phyloP scores from a whole-genome alignment of 1,284 basidiomycete genomes.

The Malassezia yamatoensis region DNA sequence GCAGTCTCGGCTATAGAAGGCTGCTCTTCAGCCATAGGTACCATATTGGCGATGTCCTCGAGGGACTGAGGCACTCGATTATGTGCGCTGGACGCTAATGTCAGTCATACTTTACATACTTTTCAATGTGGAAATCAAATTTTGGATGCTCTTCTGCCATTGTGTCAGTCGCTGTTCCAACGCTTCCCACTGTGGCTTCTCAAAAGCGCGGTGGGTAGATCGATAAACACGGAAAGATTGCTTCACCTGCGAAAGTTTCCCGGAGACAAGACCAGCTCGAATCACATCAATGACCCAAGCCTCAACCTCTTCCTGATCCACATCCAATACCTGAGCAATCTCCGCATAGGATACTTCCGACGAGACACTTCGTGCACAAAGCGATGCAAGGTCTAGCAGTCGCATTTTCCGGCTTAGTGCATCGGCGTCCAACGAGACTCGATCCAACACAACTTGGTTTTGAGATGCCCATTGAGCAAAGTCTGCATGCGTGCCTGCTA shows the following conservation, averaged over 20 bases:
- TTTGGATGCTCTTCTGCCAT: slow-evolving; percentile 37
- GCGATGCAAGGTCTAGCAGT: slow-evolving; percentile 39
- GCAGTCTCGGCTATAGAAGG: slow-evolving; percentile 1
- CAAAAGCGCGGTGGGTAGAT: slow-evolving; percentile 36
- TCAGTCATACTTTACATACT: neutral
- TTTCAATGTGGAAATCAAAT: slow-evolving; percentile 28
- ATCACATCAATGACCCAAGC: slow-evolving; percentile 48
- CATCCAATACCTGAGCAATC: slow-evolving; percentile 28
- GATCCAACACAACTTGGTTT: slow-evolving; percentile 14
- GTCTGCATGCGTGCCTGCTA: slow-evolving; percentile 27
- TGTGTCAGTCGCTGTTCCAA: slow-evolving; percentile 34
- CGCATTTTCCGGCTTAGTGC: slow-evolving; percentile 37
- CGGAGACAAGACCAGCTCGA: slow-evolving; percentile 40
- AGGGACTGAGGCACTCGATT: slow-evolving; percentile 5
- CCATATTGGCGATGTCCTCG: neutral
- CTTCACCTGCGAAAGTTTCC: slow-evolving; percentile 43
- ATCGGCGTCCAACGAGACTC: slow-evolving; percentile 21
- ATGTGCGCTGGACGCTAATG: neutral
- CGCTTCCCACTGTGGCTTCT: slow-evolving; percentile 35
- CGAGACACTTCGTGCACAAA: slow-evolving; percentile 36
- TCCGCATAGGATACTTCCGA: slow-evolving; percentile 34
- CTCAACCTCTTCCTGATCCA: slow-evolving; percentile 37
- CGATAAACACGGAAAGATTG: slow-evolving; percentile 43
- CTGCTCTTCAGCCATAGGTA: neutral
- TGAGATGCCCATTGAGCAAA: slow-evolving; percentile 23